phyloP scores from a whole-genome alignment of 1,284 basidiomycete genomes.

The Trametes pubescens region DNA sequence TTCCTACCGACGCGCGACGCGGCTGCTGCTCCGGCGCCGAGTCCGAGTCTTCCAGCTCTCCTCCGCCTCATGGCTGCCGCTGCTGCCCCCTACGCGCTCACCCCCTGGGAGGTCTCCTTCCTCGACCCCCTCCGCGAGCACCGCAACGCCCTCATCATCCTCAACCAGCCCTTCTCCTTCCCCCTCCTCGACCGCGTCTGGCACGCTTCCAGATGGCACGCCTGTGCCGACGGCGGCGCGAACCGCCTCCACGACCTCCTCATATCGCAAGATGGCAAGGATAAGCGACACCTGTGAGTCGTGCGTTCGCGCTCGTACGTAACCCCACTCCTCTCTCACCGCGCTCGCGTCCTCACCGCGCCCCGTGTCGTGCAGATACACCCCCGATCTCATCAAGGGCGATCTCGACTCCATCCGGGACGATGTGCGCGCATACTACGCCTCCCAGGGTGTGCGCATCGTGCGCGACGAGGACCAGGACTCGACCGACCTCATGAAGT shows the following conservation, averaged over 20 bases:
- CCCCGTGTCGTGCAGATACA: conserved; percentile 53
- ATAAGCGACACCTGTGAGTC: conserved; percentile 44
- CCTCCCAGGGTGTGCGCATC: conserved; percentile 68
- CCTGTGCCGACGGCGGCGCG: conserved; percentile 95
- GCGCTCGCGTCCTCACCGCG: conserved; percentile 12
- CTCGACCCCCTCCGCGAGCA: conserved; percentile 40
- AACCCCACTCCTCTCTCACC: conserved; percentile 20
- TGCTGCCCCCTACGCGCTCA: conserved; percentile 22
- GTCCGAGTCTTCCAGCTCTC: too few species aligned
- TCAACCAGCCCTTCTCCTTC: conserved; percentile 86
- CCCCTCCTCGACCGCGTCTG: conserved; percentile 75
- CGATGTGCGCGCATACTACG: conserved; percentile 80
- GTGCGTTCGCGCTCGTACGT: conserved; percentile 26
- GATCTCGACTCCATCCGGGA: conserved; percentile 90
- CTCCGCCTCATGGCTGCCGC: conserved; percentile 8
- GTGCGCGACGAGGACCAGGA: conserved; percentile 78
- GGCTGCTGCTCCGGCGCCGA: too few species aligned
- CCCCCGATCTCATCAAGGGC: conserved; percentile 91
- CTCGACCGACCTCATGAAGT: conserved; percentile 96
- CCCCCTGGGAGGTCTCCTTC: conserved; percentile 45
- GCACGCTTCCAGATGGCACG: conserved; percentile 67
- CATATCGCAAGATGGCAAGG: conserved; percentile 33
- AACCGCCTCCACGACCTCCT: conserved; percentile 85
- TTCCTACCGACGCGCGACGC: conserved; percentile 9
- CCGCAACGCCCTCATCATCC: conserved; percentile 74